phyloP scores from a whole-genome alignment of 306 rosid genomes.

The Cyamopsis tetragonoloba region DNA sequence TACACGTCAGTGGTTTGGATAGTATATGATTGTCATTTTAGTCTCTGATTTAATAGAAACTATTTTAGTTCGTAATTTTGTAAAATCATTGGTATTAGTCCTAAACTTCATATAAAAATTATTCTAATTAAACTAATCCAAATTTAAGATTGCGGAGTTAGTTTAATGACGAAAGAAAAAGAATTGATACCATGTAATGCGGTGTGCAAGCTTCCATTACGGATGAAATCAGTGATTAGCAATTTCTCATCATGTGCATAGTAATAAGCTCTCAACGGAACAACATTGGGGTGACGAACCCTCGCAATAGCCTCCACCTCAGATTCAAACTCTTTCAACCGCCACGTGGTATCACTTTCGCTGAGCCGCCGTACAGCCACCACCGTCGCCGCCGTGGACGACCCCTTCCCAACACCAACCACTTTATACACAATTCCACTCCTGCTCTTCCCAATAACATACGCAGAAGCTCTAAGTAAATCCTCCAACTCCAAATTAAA shows the following conservation, averaged over 20 bases:
- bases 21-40: too few relatives aligned
- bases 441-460: constrained; percentile 82
- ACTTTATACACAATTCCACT: constrained; percentile 77
- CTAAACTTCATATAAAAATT: neutral
- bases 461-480: constrained; percentile 80
- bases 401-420: constrained; percentile 49
- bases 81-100: too few relatives aligned
- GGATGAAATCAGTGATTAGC: constrained; percentile 64
- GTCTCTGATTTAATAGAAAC: too few relatives aligned
- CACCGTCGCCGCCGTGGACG: constrained; percentile 36
- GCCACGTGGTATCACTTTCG: constrained; percentile 71
- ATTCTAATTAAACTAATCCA: neutral
- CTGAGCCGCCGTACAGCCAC: constrained; percentile 73
- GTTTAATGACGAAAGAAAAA: neutral
- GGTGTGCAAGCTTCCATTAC: constrained; percentile 65
- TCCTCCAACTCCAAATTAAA: constrained; percentile 70
- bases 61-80: too few relatives aligned
- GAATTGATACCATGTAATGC: constrained; percentile 57
- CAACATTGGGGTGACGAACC: constrained; percentile 73
- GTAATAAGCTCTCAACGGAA: constrained; percentile 70
- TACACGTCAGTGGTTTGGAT: too few relatives aligned
- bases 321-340: constrained; percentile 62
- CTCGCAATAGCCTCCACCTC: constrained; percentile 70
- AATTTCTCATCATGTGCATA: constrained; percentile 72
- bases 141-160: too few relatives aligned